These are phyloP conservation scores for Scheffersomyces lignosus DNA, from an alignment of 805 yeast species.

Conservation along the genomic window DNA sequence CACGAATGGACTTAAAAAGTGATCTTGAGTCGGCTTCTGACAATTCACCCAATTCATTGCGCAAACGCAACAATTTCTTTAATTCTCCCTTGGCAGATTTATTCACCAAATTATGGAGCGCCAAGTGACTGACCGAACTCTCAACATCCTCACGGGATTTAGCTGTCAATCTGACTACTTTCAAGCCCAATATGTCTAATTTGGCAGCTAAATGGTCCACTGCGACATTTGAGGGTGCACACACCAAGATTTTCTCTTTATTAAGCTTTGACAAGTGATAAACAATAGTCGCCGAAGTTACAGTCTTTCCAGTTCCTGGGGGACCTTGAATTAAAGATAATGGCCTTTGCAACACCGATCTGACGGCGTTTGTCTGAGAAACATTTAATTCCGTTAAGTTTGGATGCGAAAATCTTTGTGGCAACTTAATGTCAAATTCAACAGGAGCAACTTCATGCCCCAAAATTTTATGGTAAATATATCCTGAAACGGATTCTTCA, in stretches of 20 bases:
- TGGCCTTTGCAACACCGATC: constrained; percentile 65
- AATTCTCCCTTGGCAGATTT: constrained; percentile 54
- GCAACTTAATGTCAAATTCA: constrained; percentile 61
- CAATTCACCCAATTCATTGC: constrained; percentile 69
- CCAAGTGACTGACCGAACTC: constrained; percentile 54
- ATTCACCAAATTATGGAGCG: constrained; percentile 56
- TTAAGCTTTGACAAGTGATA: constrained; percentile 68
- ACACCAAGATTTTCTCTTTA: constrained; percentile 70
- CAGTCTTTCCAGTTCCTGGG: constrained; percentile 91
- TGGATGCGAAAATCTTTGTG: constrained; percentile 60
- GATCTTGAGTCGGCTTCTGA: constrained; percentile 51
- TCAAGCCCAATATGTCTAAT: constrained; percentile 66
- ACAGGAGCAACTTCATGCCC: constrained; percentile 75
- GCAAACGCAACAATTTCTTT: constrained; percentile 56
- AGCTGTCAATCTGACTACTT: constrained; percentile 77
- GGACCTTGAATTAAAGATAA: constrained; percentile 90
- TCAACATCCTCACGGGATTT: constrained; percentile 80
- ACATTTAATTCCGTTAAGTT: constrained; percentile 69
- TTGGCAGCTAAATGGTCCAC: constrained; percentile 87
- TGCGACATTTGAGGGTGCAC: constrained; percentile 96
- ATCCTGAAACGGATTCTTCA: constrained; percentile 67
- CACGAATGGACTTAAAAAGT: constrained; percentile 41
- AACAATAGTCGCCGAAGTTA: constrained; percentile 85
- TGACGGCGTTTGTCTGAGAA: constrained; percentile 80
- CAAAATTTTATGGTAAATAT: constrained; percentile 71